Conservation (phyloP, 768 basidiomycete species). For the Termitomyces sp. region DNA sequence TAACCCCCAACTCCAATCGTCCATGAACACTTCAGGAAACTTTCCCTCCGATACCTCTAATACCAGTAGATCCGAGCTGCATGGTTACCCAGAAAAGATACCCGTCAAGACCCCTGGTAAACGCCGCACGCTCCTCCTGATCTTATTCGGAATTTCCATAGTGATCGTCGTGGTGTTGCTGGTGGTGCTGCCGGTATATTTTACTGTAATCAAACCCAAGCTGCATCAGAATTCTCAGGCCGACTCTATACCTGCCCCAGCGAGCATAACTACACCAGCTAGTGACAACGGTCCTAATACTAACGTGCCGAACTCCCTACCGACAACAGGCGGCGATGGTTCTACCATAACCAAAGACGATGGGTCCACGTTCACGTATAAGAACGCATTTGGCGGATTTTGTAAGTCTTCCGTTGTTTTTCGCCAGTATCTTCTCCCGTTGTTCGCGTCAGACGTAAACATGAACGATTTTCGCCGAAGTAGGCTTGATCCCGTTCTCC, state of each 20-base stretch:
- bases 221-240: conserved; percentile 14
- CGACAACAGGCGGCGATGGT: conserved; percentile 63
- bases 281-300: conserved; percentile 7
- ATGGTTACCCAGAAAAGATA: conserved; percentile 7
- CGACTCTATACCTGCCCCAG: neutral
- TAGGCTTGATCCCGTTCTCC: neutral
- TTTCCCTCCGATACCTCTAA: conserved; percentile 11
- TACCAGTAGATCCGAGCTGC: conserved; percentile 10
- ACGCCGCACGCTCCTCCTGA: conserved; percentile 17
- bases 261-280: conserved; percentile 9
- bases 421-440: neutral
- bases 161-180: conserved; percentile 40
- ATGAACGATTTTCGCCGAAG: neutral
- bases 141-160: conserved; percentile 32
- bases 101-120: conserved; percentile 11
- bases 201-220: conserved; percentile 47
- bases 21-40: conserved; percentile 17
- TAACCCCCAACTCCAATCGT: conserved; percentile 1
- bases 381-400: conserved; percentile 72
- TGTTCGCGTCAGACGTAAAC: conserved; percentile 3
- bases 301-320: conserved; percentile 15
- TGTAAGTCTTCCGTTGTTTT: conserved; percentile 42
- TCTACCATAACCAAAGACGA: conserved; percentile 60
- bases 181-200: conserved; percentile 57
- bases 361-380: conserved; percentile 73